phyloP scores from a whole-genome alignment of 202 grass and related monocot genomes.

The Hordeum pubiflorum region DNA sequence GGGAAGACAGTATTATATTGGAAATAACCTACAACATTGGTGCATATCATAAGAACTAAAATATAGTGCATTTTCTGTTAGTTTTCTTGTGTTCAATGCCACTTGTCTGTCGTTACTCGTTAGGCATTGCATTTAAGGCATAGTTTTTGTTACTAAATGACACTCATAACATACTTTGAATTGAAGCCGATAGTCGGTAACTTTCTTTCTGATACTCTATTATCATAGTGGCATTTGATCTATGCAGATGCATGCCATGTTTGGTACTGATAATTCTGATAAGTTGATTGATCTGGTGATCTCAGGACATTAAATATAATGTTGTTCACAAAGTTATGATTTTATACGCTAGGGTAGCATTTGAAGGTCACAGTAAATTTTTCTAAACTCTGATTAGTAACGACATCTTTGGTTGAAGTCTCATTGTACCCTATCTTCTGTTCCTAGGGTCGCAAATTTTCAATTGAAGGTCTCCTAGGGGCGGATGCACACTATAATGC shows the following conservation, averaged over 20 bases:
- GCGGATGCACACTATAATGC: conserved; percentile 28
- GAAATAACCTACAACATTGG: neutral
- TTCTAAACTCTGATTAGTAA: neutral
- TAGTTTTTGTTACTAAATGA: neutral
- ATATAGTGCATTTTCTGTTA: neutral
- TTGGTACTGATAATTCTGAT: neutral
- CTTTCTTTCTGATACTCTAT: neutral
- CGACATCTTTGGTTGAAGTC: conserved; percentile 4
- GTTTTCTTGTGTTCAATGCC: neutral
- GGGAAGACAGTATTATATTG: neutral
- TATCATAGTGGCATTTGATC: neutral
- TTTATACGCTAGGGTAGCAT: neutral
- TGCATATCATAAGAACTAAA: neutral
- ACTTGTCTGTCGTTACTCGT: neutral
- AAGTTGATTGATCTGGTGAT: neutral
- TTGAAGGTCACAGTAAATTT: neutral
- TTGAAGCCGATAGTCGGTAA: neutral
- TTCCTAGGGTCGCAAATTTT: conserved; percentile 89
- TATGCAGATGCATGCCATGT: neutral
- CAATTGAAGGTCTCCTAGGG: conserved; percentile 82
- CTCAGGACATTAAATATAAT: neutral
- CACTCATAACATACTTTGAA: neutral
- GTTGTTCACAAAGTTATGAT: neutral
- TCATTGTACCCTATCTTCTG: conserved; percentile 15
- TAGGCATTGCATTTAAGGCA: neutral